These are phyloP conservation scores for Diaporthe velutina DNA, from an alignment of 2,329 filamentous ascomycete species.

Conservation along the genomic window DNA sequence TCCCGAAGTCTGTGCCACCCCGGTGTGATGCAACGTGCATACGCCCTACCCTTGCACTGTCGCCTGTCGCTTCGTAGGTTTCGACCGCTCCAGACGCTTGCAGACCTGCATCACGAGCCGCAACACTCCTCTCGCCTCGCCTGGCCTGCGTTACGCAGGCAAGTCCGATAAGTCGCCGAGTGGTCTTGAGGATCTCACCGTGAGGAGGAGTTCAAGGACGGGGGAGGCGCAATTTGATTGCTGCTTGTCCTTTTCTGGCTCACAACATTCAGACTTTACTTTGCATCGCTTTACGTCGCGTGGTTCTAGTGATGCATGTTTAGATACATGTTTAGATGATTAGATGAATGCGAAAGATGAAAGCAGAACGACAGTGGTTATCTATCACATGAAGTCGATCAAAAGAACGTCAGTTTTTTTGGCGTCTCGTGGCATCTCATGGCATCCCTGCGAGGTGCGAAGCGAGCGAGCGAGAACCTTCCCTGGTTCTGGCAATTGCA, in stretches of 20 bases:
- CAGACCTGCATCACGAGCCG: slow-evolving; percentile 14
- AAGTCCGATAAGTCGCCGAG: slow-evolving; percentile 24
- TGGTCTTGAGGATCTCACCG: background rate
- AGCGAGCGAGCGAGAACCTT: slow-evolving; percentile 11
- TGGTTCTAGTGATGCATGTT: background rate
- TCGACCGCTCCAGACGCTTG: slow-evolving; percentile 29
- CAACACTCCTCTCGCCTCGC: background rate
- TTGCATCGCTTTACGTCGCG: background rate
- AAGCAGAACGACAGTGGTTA: background rate
- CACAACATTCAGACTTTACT: background rate
- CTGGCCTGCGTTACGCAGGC: background rate
- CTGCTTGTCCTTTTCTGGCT: background rate
- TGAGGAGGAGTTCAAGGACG: background rate
- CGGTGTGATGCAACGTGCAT: slow-evolving; percentile 25
- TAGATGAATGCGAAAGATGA: background rate
- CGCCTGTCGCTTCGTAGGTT: slow-evolving; percentile 5
- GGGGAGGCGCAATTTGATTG: background rate
- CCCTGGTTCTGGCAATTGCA: slow-evolving; percentile 15
- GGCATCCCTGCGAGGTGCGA: slow-evolving; percentile 4
- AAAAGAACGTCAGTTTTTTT: background rate
- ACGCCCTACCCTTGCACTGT: slow-evolving; percentile 12
- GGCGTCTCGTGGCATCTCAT: slow-evolving; percentile 4
- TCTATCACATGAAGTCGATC: slow-evolving; percentile 15
- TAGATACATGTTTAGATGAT: background rate
- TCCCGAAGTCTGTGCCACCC: slow-evolving; percentile 29